phyloP scores from a whole-genome alignment of 306 rosid genomes.

The Cucurbita moschata region DNA sequence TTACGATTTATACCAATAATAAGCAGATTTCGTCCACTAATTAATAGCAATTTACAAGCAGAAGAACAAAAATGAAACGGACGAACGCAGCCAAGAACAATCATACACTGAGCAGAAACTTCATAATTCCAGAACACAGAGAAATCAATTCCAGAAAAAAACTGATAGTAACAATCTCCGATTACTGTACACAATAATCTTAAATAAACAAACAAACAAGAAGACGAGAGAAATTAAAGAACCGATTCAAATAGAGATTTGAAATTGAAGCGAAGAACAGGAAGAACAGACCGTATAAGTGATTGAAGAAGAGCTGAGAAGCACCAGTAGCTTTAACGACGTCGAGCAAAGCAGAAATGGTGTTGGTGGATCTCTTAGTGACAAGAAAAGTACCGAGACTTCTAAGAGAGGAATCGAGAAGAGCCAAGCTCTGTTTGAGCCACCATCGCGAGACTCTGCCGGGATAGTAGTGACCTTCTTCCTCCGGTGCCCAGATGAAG shows the following conservation, averaged over 20 bases:
- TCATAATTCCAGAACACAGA: not conserved
- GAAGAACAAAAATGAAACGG: not conserved
- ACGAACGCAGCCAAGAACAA: not conserved
- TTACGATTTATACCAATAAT: not conserved
- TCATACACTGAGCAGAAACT: not conserved
- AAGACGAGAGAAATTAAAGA: not conserved
- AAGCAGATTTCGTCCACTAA: not conserved
- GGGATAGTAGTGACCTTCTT: slow-evolving; percentile 78
- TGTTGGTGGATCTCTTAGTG: slow-evolving; percentile 64
- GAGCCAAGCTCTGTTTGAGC: slow-evolving; percentile 83
- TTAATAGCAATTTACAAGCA: not conserved
- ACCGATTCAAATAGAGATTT: too few relatives aligned
- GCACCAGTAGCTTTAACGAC: slow-evolving; percentile 77
- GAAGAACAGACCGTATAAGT: slow-evolving; percentile 67
- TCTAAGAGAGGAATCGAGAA: slow-evolving; percentile 68
- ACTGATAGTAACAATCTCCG: not conserved
- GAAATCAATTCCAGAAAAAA: not conserved
- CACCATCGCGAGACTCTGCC: slow-evolving; percentile 98
- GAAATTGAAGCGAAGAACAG: too few relatives aligned
- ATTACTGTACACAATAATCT: too few relatives aligned
- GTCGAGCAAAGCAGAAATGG: slow-evolving; percentile 72
- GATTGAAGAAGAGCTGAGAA: slow-evolving; percentile 82
- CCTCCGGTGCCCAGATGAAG: slow-evolving; percentile 98
- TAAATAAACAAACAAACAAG: too few relatives aligned
- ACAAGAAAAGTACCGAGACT: slow-evolving; percentile 68